phyloP scores from a whole-genome alignment of 2,329 filamentous ascomycete genomes.

The Neofusicoccum parvum region DNA sequence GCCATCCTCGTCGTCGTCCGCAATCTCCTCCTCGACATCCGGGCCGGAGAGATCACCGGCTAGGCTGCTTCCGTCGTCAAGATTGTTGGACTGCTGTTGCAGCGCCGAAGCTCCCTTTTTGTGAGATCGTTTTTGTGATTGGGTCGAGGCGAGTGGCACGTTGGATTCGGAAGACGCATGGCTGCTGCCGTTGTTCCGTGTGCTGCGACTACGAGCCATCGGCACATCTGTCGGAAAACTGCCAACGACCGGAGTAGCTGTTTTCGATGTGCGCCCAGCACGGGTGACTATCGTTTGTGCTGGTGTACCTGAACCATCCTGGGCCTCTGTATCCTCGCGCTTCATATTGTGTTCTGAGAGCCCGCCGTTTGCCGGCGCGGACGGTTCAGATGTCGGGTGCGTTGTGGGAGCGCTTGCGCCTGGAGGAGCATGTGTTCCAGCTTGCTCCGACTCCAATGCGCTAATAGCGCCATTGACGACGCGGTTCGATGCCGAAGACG shows the following conservation, averaged over 20 bases:
- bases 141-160: slow-evolving; percentile 28
- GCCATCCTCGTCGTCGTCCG: slow-evolving; percentile 37
- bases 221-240: slow-evolving; percentile 43
- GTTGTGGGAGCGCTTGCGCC: background rate
- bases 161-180: slow-evolving; percentile 45
- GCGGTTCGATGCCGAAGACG: slow-evolving; percentile 39
- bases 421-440: background rate
- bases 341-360: slow-evolving; percentile 37
- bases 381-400: background rate
- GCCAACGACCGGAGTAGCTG: slow-evolving; percentile 49
- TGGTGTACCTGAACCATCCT: slow-evolving; percentile 43
- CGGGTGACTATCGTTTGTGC: slow-evolving; percentile 31
- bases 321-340: slow-evolving; percentile 51
- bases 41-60: slow-evolving; percentile 24
- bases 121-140: slow-evolving; percentile 38
- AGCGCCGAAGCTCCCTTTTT: slow-evolving; percentile 36
- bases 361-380: slow-evolving; percentile 4
- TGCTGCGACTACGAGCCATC: slow-evolving; percentile 47
- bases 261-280: slow-evolving; percentile 49
- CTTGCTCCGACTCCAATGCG: slow-evolving; percentile 4
- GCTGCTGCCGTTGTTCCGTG: slow-evolving; percentile 39
- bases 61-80: slow-evolving; percentile 22
- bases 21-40: slow-evolving; percentile 35
- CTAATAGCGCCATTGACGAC: slow-evolving; percentile 12
- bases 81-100: slow-evolving; percentile 28